phyloP scores from a whole-genome alignment of 2,329 filamentous ascomycete species.

The Fusarium sacchari region DNA sequence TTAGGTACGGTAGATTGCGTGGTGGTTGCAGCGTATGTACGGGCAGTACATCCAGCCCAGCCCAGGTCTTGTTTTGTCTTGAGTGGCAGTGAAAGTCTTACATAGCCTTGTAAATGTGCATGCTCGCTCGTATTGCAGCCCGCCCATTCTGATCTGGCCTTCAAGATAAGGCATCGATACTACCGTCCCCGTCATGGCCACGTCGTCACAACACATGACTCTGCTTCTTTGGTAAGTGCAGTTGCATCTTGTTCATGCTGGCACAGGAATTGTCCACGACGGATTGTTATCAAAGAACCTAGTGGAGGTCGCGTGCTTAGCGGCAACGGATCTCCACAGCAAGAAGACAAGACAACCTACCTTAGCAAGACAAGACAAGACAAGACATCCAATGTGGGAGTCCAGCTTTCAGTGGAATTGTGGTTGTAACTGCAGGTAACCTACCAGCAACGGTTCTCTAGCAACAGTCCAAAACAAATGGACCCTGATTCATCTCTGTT shows the following conservation, averaged over 20 bases:
- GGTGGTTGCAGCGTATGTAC: neutral
- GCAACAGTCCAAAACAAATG: slow-evolving; percentile 9
- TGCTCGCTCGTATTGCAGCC: neutral
- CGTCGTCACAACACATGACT: neutral
- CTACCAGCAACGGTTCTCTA: slow-evolving; percentile 8
- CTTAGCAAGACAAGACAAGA: neutral
- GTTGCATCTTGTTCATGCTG: neutral
- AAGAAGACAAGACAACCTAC: neutral
- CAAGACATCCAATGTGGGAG: slow-evolving; percentile 9
- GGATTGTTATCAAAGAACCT: slow-evolving; percentile 34
- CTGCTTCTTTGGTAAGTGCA: neutral
- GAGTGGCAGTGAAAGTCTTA: slow-evolving; percentile 14
- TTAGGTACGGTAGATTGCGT: neutral
- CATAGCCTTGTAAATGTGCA: slow-evolving; percentile 6
- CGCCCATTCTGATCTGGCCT: neutral
- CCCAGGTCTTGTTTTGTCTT: slow-evolving; percentile 14
- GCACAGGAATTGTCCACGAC: neutral
- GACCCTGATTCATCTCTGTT: slow-evolving; percentile 2
- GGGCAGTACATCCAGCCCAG: neutral
- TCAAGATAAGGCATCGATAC: neutral
- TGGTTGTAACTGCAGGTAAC: slow-evolving; percentile 22
- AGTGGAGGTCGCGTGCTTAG: slow-evolving; percentile 38
- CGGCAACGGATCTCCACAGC: slow-evolving; percentile 27
- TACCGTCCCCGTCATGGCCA: neutral
- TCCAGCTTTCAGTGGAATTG: slow-evolving; percentile 19